Base-by-base conservation (phyloP, 345 rosid species). In the Reutealis trisperma region DNA sequence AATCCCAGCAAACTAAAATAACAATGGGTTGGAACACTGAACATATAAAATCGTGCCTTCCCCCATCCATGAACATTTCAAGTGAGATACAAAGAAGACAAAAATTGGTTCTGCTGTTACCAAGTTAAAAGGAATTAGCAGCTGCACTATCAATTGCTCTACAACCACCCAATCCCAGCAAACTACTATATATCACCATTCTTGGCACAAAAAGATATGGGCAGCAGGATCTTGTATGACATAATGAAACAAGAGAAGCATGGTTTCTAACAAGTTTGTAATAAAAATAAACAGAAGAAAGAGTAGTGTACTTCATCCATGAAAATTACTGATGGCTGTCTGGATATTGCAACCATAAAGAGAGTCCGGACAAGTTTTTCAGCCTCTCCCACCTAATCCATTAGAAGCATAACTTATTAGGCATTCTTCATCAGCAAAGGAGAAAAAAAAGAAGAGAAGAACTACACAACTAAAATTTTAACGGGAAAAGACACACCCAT, bases 261-360 rank as follows among this genome's bases (percentile, higher is more conserved):
- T 32, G 69, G 1, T 25, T 37, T 60, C 58, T 3, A n/a, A 11
- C 25, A 41, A n/a, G 1, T 25, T 37, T 60, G 58, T 3, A 30
- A 11, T 41, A 41, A n/a, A 70, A 52, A 42, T 65, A 42, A 78
- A 9, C 22, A n/a, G 27, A 18, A 64, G 74, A 62, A 78, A 83
- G 73, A 49, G 24, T 55, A 66, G 59, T 89, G 74, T 90, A 95
- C 99, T 85, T 95, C 98, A 72, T 95, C 99, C 79, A 95, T 90
- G 86, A 95, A 95, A 62, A 95, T 95, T 54, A 95, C 97, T 52
- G 97, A 93, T 42, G 99, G 99, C 83, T 95, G 99, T 83, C 90
- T 89, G 60, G 98, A 90, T 79, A 86, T 86, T 78, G 99, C 98
- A 83, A 93, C 97, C 86, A 89, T 84, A 80, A 95, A 95, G 75